Conservation (phyloP, 331 rosid genomes). For the Cydonia oblonga region DNA sequence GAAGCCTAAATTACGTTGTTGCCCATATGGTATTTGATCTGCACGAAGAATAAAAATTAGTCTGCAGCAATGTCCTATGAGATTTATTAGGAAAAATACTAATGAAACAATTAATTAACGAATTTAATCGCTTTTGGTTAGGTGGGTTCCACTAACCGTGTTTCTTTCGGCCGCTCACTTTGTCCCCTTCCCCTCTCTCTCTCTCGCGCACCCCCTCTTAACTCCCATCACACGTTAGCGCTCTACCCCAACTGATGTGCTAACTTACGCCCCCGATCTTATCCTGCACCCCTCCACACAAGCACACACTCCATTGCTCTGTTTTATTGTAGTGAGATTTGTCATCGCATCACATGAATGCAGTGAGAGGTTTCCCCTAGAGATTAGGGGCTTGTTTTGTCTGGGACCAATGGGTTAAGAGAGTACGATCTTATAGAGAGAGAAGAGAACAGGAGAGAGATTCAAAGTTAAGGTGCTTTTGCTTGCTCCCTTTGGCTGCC, state of each 20-base stretch:
- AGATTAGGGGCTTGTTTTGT: constrained; percentile 9
- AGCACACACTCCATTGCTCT: constrained; percentile 1
- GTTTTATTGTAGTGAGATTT: constrained; percentile 9
- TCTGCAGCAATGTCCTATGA: too few relatives aligned
- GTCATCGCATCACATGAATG: background rate
- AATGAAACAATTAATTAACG: background rate
- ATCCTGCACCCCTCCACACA: background rate
- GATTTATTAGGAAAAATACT: too few relatives aligned
- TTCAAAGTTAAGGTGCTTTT: background rate
- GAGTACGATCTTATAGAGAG: constrained; percentile 1
- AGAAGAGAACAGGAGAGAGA: background rate
- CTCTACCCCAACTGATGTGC: accelerated
- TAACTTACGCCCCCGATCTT: constrained; percentile 2
- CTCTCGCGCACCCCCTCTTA: background rate
- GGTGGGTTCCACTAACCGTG: constrained; percentile 36
- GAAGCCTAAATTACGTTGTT: too few relatives aligned
- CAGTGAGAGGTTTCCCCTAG: constrained; percentile 1
- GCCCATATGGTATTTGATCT: too few relatives aligned
- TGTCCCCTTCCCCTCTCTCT: constrained; percentile 17
- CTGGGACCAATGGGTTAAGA: constrained; percentile 4
- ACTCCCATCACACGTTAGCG: background rate
- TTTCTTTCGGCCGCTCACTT: constrained; percentile 35
- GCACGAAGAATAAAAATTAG: too few relatives aligned
- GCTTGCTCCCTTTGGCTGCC: background rate
- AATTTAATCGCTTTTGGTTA: constrained; percentile 4